Conservation (phyloP, 768 basidiomycete species). For the Pisolithus microcarpus region DNA sequence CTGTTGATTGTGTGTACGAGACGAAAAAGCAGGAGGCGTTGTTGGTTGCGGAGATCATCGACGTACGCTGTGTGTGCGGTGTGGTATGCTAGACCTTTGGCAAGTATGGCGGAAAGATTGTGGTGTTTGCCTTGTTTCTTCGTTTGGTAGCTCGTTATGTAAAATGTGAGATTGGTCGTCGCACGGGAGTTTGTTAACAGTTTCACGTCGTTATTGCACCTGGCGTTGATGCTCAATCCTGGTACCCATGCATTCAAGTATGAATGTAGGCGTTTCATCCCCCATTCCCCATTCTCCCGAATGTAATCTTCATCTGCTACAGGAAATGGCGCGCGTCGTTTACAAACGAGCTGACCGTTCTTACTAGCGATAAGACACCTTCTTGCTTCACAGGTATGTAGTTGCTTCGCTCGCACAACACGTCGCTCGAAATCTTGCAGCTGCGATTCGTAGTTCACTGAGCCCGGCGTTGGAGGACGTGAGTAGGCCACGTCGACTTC, state of each 20-base stretch:
- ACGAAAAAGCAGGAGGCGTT: too few species aligned
- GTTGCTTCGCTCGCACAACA: too few species aligned
- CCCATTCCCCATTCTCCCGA: too few species aligned
- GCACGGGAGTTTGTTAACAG: conserved; percentile 30
- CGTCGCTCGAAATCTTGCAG: too few species aligned
- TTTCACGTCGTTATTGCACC: conserved; percentile 39
- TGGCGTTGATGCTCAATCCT: neutral
- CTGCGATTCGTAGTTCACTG: conserved; percentile 12
- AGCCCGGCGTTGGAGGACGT: conserved; percentile 30
- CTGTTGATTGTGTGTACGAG: too few species aligned
- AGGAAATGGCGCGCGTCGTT: too few species aligned
- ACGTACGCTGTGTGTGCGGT: conserved; percentile 4
- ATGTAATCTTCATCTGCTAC: too few species aligned
- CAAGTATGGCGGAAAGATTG: conserved; percentile 33
- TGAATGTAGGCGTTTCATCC: too few species aligned
- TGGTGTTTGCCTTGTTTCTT: conserved; percentile 25
- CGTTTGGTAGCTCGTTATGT: conserved; percentile 27
- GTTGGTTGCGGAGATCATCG: conserved; percentile 8
- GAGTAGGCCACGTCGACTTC: conserved; percentile 21
- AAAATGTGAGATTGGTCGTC: conserved; percentile 28
- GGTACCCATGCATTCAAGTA: too few species aligned
- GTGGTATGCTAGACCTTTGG: conserved; percentile 28
- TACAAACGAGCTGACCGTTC: too few species aligned
- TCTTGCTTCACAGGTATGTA: too few species aligned
- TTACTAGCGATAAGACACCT: too few species aligned